Base-by-base conservation (phyloP, 345 rosid species). In the Citrus glauca region DNA sequence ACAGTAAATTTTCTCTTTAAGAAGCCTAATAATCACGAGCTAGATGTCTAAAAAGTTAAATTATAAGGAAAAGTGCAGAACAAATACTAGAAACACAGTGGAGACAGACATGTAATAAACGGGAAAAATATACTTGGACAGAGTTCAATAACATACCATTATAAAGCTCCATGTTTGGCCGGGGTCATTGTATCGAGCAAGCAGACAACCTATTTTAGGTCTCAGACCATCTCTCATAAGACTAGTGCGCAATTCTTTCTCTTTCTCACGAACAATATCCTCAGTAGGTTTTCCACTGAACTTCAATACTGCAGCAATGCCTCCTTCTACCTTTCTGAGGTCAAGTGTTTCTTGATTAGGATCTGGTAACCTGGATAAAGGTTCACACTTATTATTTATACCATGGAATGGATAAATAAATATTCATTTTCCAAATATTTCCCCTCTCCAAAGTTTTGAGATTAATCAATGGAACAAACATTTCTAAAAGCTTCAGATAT, bases 121-220 rank as follows among this genome's bases (percentile, higher is more conserved):
- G 37, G n/a, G 35, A 66, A 56, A 3, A 16, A 75, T 42, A 66
- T 16, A 16, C 20, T 56, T 33, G 20, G 45, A 55, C 63, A 38
- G 78, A 71, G 64, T 32, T 0, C 28, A 38, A 78, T 38, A 56
- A 20, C 80, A 66, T 90, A 95, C 97, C 97, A 92, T 82, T 66
- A 80, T 87, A 78, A 90, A 89, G 86, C 57, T 87, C 96, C 91
- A 78, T 57, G 96, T 95, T 80, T 89, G 78, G 79, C 96, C 93
- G 2, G 95, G 97, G 86, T 93, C 99, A 79, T 95, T 93, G 86
- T 95, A 93, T 69, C 97, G 92, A 56, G 99, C 97, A 62, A 92
- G 90, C 86, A 91, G 79, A 79, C 96, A 90, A 74, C 97, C 97
- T 25, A 4, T 81, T 79, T 76, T 86, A 40, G 94, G 89, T 83